Evolutionary conservation across 1,139 yeast genomes (phyloP).

Genomic region (Sugiyamaella paludigena): DNA sequence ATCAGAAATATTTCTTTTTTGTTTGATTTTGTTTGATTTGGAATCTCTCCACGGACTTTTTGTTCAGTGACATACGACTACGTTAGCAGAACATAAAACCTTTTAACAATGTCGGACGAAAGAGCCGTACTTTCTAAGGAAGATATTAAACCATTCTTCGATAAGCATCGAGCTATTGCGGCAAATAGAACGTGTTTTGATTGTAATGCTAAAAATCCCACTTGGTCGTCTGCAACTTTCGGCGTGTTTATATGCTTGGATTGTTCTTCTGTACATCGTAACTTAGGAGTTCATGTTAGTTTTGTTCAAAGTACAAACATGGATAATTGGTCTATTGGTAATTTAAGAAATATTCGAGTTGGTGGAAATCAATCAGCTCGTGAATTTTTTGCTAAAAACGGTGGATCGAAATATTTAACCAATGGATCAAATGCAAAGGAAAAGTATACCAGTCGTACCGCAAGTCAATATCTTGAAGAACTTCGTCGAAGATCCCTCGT

Average conservation of each 20-base stretch:
- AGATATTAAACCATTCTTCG: conserved; percentile 60
- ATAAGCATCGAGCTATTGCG: conserved; percentile 57
- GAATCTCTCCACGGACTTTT: no score
- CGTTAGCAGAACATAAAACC: no score
- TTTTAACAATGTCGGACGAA: conserved; percentile 41
- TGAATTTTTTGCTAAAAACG: conserved; percentile 78
- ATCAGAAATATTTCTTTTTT: no score
- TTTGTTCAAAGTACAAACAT: conserved; percentile 90
- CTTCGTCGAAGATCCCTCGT: conserved; percentile 63
- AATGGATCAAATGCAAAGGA: conserved; percentile 62
- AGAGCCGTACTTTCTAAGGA: conserved; percentile 54
- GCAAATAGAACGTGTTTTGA: conserved; percentile 84
- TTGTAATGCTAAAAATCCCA: conserved; percentile 91
- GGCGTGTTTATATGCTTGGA: conserved; percentile 92
- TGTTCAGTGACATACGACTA: no score
- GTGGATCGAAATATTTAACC: conserved; percentile 68
- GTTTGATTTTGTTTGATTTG: no score
- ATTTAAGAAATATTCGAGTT: conserved; percentile 82
- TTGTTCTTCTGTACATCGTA: conserved; percentile 96
- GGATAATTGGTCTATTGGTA: conserved; percentile 90
- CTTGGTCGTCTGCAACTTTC: conserved; percentile 97
- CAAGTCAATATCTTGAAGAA: conserved; percentile 74
- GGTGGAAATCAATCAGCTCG: conserved; percentile 90
- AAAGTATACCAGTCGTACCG: conserved; percentile 79
- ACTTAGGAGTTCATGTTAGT: conserved; percentile 92